Evolutionary conservation across 768 basidiomycete species (phyloP).

Genomic region (Tulasnella sp.): DNA sequence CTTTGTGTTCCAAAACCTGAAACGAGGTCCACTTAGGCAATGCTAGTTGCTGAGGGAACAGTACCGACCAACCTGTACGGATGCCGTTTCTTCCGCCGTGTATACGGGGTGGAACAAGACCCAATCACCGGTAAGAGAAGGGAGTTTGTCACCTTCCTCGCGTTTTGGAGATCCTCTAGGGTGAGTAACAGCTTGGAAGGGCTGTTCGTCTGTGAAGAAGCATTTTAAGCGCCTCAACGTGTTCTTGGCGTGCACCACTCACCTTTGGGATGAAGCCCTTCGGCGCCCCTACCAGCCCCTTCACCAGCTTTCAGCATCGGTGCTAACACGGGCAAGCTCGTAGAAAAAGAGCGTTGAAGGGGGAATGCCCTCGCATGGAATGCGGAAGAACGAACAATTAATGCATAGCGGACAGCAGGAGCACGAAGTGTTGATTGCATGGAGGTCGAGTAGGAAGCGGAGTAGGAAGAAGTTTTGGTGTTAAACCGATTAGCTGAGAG

Average conservation of each 20-base stretch:
- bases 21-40: no score
- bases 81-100: constrained; percentile 50
- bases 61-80: constrained; percentile 9
- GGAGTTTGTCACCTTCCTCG: not conserved
- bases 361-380: not conserved
- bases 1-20: not conserved
- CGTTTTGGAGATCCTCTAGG: no score
- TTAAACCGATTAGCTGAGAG: no score
- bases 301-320: constrained; percentile 1
- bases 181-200: no score
- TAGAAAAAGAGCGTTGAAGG: not conserved
- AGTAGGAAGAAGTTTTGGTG: no score
- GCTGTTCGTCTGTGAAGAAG: no score
- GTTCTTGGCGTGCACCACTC: not conserved
- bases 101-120: constrained; percentile 92
- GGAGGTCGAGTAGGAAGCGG: not conserved
- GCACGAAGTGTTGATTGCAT: not conserved
- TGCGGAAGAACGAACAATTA: constrained; percentile 1
- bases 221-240: no score
- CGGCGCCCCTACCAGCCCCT: constrained; percentile 3
- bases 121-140: constrained; percentile 39
- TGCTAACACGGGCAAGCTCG: not conserved
- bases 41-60: no score
- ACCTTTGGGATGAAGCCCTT: constrained; percentile 14
- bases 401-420: not conserved